Conservation (phyloP, 768 basidiomycete species). For the Candolleomyces aberdarensis region DNA sequence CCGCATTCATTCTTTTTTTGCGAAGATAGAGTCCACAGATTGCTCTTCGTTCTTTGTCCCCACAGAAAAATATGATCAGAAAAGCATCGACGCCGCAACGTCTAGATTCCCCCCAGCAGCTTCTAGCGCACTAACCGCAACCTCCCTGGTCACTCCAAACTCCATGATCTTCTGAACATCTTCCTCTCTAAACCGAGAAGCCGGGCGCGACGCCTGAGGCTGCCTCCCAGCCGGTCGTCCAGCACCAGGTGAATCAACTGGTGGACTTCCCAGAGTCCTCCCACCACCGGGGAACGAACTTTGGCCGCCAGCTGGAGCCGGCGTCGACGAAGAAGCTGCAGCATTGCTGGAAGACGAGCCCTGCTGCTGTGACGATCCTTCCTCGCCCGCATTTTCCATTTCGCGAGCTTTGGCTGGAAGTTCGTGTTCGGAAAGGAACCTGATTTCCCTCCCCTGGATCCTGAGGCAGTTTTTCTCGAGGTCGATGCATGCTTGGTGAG, state of each 20-base stretch:
- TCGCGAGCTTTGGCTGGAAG: slow-evolving; percentile 77
- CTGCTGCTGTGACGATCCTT: slow-evolving; percentile 14
- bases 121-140: slow-evolving; percentile 72
- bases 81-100: slow-evolving; percentile 83
- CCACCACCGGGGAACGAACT: slow-evolving; percentile 68
- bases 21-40: not conserved
- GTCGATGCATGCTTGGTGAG: slow-evolving; percentile 95
- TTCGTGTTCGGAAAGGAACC: slow-evolving; percentile 92
- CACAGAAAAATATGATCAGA: slow-evolving; percentile 34
- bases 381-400: slow-evolving; percentile 12
- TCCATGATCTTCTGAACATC: slow-evolving; percentile 65
- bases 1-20: too few relatives aligned
- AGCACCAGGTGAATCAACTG: slow-evolving; percentile 20
- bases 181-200: slow-evolving; percentile 49
- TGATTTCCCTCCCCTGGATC: slow-evolving; percentile 88
- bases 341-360: slow-evolving; percentile 15
- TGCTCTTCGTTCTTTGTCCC: not conserved
- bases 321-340: not conserved
- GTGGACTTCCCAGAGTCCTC: slow-evolving; percentile 50
- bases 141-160: slow-evolving; percentile 73
- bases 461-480: slow-evolving; percentile 84
- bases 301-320: slow-evolving; percentile 11
- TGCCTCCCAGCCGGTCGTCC: slow-evolving; percentile 18
- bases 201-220: slow-evolving; percentile 12
- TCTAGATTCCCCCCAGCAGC: slow-evolving; percentile 86